Base-by-base conservation (phyloP, 257 asterid species). In the Agastache rugosa region DNA sequence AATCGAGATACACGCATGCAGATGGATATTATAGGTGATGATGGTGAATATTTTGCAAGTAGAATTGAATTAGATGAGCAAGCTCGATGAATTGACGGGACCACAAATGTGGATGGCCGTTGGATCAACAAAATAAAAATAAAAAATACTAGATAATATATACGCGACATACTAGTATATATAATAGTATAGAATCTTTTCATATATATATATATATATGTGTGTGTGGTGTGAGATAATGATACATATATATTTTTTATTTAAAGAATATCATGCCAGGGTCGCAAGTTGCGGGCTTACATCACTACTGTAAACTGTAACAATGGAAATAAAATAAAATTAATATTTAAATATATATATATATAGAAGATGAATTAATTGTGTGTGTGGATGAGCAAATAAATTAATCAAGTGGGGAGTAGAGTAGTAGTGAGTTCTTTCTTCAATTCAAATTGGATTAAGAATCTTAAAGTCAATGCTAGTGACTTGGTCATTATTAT, bases 381-480 rank as follows among this genome's bases (percentile, higher is more conserved):
- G 39, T 27, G 66, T n/a, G 11, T 34, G 3, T 34, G 50, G 10
- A 19, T 37, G 34, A 12, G 20, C 5, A 17, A 63, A 4, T 34
- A 39, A 10, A 35, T 35, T 11, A 51, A 39, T 50, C 31, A 10
- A 31, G 11, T 6, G 29, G 14, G 10, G 41, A 35, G 39, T 7
- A 9, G 29, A 9, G 10, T 10, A 35, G 39, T 7, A 9, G 39
- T 35, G 74, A 42, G 63, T 64, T 78, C 12, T 75, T 64, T 78
- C 12, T 75, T 62, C 10, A 35, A 4, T 35, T 5, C 50, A 67
- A 51, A 50, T 31, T 65, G 31, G 42, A 66, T 39, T 67, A 51
- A 41, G 79, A 80, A 76, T 76, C 79, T 67, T 17, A 67, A 71
- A 59, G 73, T 71, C 81, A 71, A 71, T 8, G 23, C 11, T 41